These are phyloP conservation scores for Nannizziopsis arthrosporioides DNA, from an alignment of 2,329 filamentous ascomycete genomes.

Conservation along the genomic window DNA sequence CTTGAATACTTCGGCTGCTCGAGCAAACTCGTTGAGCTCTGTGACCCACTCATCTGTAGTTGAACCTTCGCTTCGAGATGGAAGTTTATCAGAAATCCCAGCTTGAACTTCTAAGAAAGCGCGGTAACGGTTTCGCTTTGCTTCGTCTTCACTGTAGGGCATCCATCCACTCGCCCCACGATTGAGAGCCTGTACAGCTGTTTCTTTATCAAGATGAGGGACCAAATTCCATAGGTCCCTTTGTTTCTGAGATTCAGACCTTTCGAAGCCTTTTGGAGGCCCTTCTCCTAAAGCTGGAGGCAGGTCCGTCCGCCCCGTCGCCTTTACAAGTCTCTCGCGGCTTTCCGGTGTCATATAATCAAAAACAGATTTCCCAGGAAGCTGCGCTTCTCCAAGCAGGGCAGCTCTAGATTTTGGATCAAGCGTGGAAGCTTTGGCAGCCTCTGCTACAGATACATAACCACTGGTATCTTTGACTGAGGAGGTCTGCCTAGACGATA, in stretches of 20 bases:
- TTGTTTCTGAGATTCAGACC: constrained; percentile 52
- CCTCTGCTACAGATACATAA: constrained; percentile 61
- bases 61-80: constrained; percentile 42
- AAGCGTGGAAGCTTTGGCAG: constrained; percentile 62
- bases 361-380: constrained; percentile 91
- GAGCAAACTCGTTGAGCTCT: constrained; percentile 68
- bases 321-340: constrained; percentile 62
- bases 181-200: constrained; percentile 56
- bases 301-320: constrained; percentile 63
- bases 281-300: constrained; percentile 67
- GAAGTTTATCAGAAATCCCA: constrained; percentile 48
- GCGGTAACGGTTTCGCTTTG: constrained; percentile 69
- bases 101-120: constrained; percentile 68
- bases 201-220: constrained; percentile 54
- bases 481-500: constrained; percentile 44
- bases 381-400: constrained; percentile 63
- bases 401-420: constrained; percentile 66
- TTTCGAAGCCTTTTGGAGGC: constrained; percentile 50
- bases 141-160: constrained; percentile 73
- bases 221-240: constrained; percentile 48
- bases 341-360: constrained; percentile 74
- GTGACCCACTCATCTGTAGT: constrained; percentile 63
- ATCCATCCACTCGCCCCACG: constrained; percentile 57
- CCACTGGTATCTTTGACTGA: constrained; percentile 21
- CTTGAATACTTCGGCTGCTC: constrained; percentile 69